Base-by-base conservation (phyloP, 2,329 filamentous ascomycete genomes). In the Fusarium drepaniforme region DNA sequence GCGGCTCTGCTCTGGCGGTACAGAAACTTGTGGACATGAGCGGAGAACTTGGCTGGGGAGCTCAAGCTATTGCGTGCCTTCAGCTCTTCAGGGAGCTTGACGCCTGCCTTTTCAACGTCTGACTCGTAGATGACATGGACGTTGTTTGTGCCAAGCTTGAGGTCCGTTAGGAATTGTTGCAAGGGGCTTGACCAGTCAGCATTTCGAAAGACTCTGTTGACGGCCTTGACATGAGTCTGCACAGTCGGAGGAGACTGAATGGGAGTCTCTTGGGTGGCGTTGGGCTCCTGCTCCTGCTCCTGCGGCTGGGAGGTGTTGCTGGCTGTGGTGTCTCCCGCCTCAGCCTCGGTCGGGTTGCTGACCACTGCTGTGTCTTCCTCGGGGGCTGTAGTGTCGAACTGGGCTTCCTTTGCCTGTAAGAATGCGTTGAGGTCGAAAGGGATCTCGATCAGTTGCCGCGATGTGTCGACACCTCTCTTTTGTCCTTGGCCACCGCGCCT, bases 131-230 rank as follows among this genome's bases (percentile, higher is more conserved):
- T 67, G 58, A 75, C 66, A 38, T 63, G 63, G 18, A 73, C 58
- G 16, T 49, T 62, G 35, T 56, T 56, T 16, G 65, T 61, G 5
- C 72, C 72, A 23, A 74, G 69, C 5, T 74, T 62, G 35, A 75
- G 68, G 18, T 44, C 72, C 6, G 65, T 66, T 12, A 74, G 7
- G 53, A 74, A 74, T 7, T 66, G 65, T 6, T 73, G 65, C 11
- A 74, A 69, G 7, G 62, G 68, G n/a, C 42, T 75, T 60, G 72
- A 60, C 72, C 72, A 74, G n/a, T 74, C 72, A 3, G 61, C 61
- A 8, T 44, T 66, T n/a, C 72, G 72, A 16, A 66, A 75, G 9
- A 38, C 61, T 51, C 51, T 74, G 58, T 73, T 68, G 6, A 75
- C 68, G 5, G 58, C 72, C 25, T 67, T 74, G 4, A 73, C 16